Evolutionary conservation across 768 basidiomycete genomes (phyloP).

Genomic region (Holtermannia corniformis): DNA sequence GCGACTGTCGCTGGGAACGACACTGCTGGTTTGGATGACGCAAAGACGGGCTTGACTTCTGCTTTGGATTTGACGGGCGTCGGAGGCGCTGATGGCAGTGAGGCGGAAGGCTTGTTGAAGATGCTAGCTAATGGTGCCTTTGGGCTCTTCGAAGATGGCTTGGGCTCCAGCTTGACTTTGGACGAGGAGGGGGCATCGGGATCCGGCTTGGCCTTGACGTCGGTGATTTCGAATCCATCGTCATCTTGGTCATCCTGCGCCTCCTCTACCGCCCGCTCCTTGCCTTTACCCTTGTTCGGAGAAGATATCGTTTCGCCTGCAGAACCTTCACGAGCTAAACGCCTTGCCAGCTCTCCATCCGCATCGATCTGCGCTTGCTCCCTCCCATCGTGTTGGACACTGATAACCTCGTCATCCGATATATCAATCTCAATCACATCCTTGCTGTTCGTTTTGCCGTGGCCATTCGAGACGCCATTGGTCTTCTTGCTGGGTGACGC

Average conservation of each 20-base stretch:
- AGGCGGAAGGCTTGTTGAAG: slow-evolving; percentile 4
- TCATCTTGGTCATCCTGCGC: slow-evolving; percentile 12
- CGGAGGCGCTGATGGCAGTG: slow-evolving; percentile 1
- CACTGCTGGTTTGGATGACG: slow-evolving; percentile 11
- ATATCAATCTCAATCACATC: background rate
- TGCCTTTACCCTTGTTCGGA: slow-evolving; percentile 46
- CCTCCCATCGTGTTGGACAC: background rate
- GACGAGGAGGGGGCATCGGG: slow-evolving; percentile 10
- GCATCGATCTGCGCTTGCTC: background rate
- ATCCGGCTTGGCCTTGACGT: slow-evolving; percentile 18
- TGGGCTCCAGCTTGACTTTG: slow-evolving; percentile 3
- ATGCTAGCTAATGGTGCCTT: slow-evolving; percentile 11
- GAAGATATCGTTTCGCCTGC: slow-evolving; percentile 11
- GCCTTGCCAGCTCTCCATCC: slow-evolving; percentile 18
- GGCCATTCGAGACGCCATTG: no score
- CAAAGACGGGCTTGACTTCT: slow-evolving; percentile 9
- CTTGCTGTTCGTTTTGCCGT: background rate
- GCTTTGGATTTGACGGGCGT: slow-evolving; percentile 1
- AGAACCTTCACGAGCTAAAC: slow-evolving; percentile 18
- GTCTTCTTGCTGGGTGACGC: background rate
- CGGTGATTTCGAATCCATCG: slow-evolving; percentile 19
- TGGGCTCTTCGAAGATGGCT: slow-evolving; percentile 1
- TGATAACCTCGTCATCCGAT: background rate
- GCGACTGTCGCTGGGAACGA: slow-evolving; percentile 20
- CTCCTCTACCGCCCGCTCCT: slow-evolving; percentile 3